Evolutionary conservation across 192 early-diverging fungal species (phyloP).

Genomic region (Umbelopsis vinacea): DNA sequence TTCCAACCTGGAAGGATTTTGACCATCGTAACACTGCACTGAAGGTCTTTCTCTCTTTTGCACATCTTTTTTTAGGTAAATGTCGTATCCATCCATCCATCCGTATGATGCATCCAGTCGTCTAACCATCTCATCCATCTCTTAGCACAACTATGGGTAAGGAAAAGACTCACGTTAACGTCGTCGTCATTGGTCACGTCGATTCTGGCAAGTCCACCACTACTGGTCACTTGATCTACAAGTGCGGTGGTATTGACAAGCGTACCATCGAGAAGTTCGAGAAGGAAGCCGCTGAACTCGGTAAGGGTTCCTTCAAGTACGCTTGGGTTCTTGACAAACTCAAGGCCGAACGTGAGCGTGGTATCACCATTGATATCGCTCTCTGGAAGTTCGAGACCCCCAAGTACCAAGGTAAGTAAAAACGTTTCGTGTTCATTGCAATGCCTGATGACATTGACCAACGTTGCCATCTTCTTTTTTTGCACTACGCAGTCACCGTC

Average conservation of each 20-base stretch:
- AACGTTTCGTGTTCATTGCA: neutral
- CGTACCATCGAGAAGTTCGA: slow-evolving; percentile 99
- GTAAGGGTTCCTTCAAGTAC: slow-evolving; percentile 99
- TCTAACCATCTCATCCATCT: slow-evolving; percentile 10
- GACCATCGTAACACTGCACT: neutral
- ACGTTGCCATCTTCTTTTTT: neutral
- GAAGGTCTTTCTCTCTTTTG: slow-evolving; percentile 7
- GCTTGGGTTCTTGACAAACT: slow-evolving; percentile 99
- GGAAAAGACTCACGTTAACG: slow-evolving; percentile 90
- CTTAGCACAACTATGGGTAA: slow-evolving; percentile 46
- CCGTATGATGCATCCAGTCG: neutral
- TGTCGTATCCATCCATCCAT: slow-evolving; percentile 26
- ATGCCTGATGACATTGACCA: neutral
- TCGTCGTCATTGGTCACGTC: slow-evolving; percentile 99
- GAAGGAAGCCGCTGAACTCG: slow-evolving; percentile 97
- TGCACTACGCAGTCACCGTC: slow-evolving; percentile 73
- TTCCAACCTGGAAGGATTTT: neutral
- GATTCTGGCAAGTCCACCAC: slow-evolving; percentile 99
- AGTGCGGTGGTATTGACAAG: slow-evolving; percentile 99
- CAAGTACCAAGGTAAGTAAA: slow-evolving; percentile 73
- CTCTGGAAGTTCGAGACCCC: slow-evolving; percentile 96
- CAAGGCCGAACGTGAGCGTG: slow-evolving; percentile 99
- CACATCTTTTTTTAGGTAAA: slow-evolving; percentile 23
- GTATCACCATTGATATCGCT: slow-evolving; percentile 99
- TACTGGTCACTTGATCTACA: slow-evolving; percentile 99